Base-by-base conservation (phyloP, 1,284 basidiomycete species). In the Cryptococcus hybrid region DNA sequence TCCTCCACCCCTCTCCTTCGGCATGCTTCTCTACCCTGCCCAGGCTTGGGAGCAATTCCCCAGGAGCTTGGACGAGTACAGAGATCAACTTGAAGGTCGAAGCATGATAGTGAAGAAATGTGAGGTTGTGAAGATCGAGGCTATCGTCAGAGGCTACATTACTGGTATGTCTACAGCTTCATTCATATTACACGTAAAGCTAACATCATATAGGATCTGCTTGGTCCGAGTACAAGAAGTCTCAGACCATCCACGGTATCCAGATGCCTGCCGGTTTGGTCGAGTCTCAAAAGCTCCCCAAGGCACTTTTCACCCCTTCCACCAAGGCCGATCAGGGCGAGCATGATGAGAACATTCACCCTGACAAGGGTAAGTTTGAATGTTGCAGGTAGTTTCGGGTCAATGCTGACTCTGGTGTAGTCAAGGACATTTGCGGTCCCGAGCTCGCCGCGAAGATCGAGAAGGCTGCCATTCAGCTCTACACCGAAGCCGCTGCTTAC, bases 301-400 rank as follows among this genome's bases (percentile, higher is more conserved):
- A 88, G 66, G 90, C 95, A 0, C 79, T 98, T 47, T 96, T 99
- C 74, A 99, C 96, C 0, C 96, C 96, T 0, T 95, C 91, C 1
- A 99, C 95, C 8, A 99, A 99, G 76, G 96, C 95, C 0, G 93
- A 94, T 58, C 87, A 90, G 69, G 96, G 96, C 5, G 83, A 84
- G 43, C 94, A 99, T 72, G 95, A 99, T 76, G 94, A 98, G 76
- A 99, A 99, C 76, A 97, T 99, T 63, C 92, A 94, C 54, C 92
- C 93, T 1, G 87, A 89, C 66, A 83, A 86, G 83, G 89, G 92
- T 89, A 54, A 48, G 75, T 57, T 40, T 9, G 30, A 30, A 30
- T 30, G 11, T 15, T 12, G n/a, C 34, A 48, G 5, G 18, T 18
- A 6, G 38, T 44, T 52, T 44, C 12, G 46, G 3, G 40, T 12